phyloP scores from a whole-genome alignment of 1,284 basidiomycete species.

The Apiotrichum porosum region DNA sequence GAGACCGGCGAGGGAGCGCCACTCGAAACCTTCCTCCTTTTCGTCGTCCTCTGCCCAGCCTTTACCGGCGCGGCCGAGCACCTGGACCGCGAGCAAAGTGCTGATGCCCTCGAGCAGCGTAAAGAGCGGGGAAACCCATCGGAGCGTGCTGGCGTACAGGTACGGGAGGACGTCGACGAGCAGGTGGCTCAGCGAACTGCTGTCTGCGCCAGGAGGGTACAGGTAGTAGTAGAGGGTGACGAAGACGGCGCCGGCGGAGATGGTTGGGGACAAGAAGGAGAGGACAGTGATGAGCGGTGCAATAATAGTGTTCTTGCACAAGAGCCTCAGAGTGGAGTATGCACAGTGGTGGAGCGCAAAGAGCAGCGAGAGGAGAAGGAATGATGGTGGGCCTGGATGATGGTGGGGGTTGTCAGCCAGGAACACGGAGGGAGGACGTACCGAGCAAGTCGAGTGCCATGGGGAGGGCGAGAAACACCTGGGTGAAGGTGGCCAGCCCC shows the following conservation, averaged over 20 bases:
- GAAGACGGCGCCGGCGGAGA: slow-evolving; percentile 34
- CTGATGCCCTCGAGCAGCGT: slow-evolving; percentile 47
- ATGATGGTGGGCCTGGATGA: slow-evolving; percentile 46
- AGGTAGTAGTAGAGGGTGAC: slow-evolving; percentile 43
- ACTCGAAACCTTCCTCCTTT: slow-evolving; percentile 45
- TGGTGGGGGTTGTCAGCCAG: slow-evolving; percentile 35
- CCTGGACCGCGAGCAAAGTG: slow-evolving; percentile 46
- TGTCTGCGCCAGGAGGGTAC: slow-evolving; percentile 23
- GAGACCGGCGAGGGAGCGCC: slow-evolving; percentile 46
- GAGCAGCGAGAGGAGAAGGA: slow-evolving; percentile 48
- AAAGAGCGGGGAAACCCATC: slow-evolving; percentile 48
- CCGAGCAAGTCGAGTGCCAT: slow-evolving; percentile 45
- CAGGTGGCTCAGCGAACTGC: slow-evolving; percentile 19
- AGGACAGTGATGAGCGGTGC: slow-evolving; percentile 43
- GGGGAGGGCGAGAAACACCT: slow-evolving; percentile 44
- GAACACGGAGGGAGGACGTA: slow-evolving; percentile 13
- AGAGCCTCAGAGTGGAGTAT: slow-evolving; percentile 46
- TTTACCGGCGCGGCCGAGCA: slow-evolving; percentile 45
- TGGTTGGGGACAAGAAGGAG: slow-evolving; percentile 42
- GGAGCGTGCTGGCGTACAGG: slow-evolving; percentile 43
- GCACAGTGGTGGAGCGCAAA: slow-evolving; percentile 44
- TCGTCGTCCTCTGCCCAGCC: slow-evolving; percentile 49
- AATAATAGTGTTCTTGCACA: slow-evolving; percentile 42
- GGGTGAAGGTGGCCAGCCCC: slow-evolving; percentile 41
- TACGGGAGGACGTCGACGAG: slow-evolving; percentile 45